Conservation (phyloP, 768 basidiomycete species). For the Amanita pallidorosea region DNA sequence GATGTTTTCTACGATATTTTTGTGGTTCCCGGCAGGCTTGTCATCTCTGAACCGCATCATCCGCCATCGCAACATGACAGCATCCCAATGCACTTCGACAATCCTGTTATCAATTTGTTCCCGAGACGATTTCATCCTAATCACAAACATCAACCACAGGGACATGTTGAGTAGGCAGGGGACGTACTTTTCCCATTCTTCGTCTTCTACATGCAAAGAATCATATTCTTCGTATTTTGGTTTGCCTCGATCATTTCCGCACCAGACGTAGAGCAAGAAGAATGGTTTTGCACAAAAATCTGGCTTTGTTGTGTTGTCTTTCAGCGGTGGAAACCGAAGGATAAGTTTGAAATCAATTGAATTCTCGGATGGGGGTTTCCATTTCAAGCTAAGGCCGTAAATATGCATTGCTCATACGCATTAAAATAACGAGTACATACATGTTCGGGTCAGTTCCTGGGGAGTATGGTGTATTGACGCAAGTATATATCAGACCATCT, state of each 20-base stretch:
- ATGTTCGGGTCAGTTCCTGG: slow-evolving; percentile 84
- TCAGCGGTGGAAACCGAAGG: slow-evolving; percentile 77
- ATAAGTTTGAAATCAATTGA: slow-evolving; percentile 96
- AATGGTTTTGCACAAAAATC: slow-evolving; percentile 81
- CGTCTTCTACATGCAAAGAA: slow-evolving; percentile 73
- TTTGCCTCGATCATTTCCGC: slow-evolving; percentile 49
- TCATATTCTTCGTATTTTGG: slow-evolving; percentile 79
- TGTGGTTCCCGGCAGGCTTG: slow-evolving; percentile 88
- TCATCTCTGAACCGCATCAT: slow-evolving; percentile 94
- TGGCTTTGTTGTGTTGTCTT: slow-evolving; percentile 42
- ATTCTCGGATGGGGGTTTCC: slow-evolving; percentile 98
- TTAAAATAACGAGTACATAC: slow-evolving; percentile 33
- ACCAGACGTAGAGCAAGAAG: slow-evolving; percentile 77
- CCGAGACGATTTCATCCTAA: slow-evolving; percentile 71
- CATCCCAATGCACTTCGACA: slow-evolving; percentile 91
- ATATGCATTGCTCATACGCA: slow-evolving; percentile 3
- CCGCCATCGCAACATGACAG: slow-evolving; percentile 55
- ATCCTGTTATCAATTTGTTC: slow-evolving; percentile 92
- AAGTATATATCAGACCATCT: slow-evolving; percentile 96
- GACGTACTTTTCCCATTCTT: slow-evolving; percentile 87
- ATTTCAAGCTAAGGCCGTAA: slow-evolving; percentile 65
- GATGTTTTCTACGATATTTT: slow-evolving; percentile 75
- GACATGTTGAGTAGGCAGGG: not conserved
- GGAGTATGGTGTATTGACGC: slow-evolving; percentile 73
- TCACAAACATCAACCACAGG: not conserved